These are phyloP conservation scores for Backusella sp. DNA, from an alignment of 192 early-diverging fungal genomes.

Conservation along the genomic window DNA sequence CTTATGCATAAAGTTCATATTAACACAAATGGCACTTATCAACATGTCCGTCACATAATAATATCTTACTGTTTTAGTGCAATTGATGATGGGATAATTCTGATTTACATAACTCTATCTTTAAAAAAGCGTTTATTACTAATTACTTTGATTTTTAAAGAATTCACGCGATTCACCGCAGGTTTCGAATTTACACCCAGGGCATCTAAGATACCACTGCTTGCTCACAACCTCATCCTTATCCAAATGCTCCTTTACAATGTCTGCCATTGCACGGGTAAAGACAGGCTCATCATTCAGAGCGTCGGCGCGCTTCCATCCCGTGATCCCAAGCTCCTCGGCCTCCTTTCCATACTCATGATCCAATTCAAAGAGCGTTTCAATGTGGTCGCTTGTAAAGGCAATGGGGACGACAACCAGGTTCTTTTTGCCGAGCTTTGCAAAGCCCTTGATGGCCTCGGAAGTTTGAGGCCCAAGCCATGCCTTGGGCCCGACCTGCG, in stretches of 20 bases:
- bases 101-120: too few relatives aligned
- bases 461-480: slow-evolving; percentile 94
- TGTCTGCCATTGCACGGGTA: slow-evolving; percentile 84
- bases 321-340: slow-evolving; percentile 77
- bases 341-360: slow-evolving; percentile 89
- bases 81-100: too few relatives aligned
- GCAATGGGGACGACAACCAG: slow-evolving; percentile 90
- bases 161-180: slow-evolving; percentile 64
- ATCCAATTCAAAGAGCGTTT: slow-evolving; percentile 97
- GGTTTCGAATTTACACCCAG: slow-evolving; percentile 66
- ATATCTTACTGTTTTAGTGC: too few relatives aligned
- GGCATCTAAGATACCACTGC: slow-evolving; percentile 70
- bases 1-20: too few relatives aligned
- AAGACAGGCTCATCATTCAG: slow-evolving; percentile 92
- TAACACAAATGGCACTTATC: too few relatives aligned
- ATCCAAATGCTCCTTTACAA: slow-evolving; percentile 79
- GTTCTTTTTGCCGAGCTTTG: slow-evolving; percentile 73
- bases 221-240: slow-evolving; percentile 36
- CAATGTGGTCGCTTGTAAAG: slow-evolving; percentile 96
- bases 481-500: slow-evolving; percentile 86
- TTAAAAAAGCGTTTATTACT: too few relatives aligned
- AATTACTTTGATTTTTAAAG: slow-evolving; percentile 44
- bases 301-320: slow-evolving; percentile 86
- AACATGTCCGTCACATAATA: too few relatives aligned
- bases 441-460: slow-evolving; percentile 74